Percentiles rank a stretch among this genome's conserved stretches.
Conservation (phyloP, 2,329 filamentous ascomycete genomes). For the Penicillium sclerotiorum region DNA sequence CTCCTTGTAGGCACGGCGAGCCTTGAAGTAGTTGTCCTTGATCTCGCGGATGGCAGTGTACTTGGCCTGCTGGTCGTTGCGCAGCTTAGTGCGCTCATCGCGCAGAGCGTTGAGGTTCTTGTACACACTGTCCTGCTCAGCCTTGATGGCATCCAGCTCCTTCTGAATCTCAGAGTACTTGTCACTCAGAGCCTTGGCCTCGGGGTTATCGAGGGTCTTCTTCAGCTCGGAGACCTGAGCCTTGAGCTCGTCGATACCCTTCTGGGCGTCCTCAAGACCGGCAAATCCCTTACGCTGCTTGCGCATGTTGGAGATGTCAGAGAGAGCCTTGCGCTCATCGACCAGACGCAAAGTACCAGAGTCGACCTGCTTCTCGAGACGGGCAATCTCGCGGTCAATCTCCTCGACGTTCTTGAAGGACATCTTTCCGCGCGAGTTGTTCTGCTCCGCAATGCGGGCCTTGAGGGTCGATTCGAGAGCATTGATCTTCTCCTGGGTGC, state of each 20-base stretch:
- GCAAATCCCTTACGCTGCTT: conserved; percentile 92
- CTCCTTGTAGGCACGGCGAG: conserved; percentile 78
- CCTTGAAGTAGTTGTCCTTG: conserved; percentile 85
- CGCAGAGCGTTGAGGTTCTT: conserved; percentile 82
- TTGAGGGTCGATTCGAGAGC: conserved; percentile 87
- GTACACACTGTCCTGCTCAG: conserved; percentile 86
- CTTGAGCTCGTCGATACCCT: conserved; percentile 85
- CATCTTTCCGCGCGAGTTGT: conserved; percentile 77
- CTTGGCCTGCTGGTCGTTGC: conserved; percentile 84
- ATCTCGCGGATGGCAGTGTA: conserved; percentile 78
- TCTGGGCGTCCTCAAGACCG: conserved; percentile 80
- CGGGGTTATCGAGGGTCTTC: conserved; percentile 87
- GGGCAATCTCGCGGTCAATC: conserved; percentile 78
- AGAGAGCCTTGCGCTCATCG: conserved; percentile 92
- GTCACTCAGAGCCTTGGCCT: conserved; percentile 83
- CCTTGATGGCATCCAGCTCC: conserved; percentile 87
- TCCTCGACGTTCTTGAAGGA: conserved; percentile 87
- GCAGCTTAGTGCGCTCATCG: conserved; percentile 81
- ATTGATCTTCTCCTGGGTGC: conserved; percentile 88
- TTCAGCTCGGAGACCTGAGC: conserved; percentile 85
- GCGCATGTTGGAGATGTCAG: conserved; percentile 78
- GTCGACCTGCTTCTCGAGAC: conserved; percentile 83
- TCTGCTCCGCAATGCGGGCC: conserved; percentile 81
- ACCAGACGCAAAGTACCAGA: conserved; percentile 91
- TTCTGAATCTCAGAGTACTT: conserved; percentile 82